A percentile compares a stretch with the other conserved stretches of the same genome.
phyloP scores from a whole-genome alignment of 208 protist genomes.

The Crithidia brevicula region DNA sequence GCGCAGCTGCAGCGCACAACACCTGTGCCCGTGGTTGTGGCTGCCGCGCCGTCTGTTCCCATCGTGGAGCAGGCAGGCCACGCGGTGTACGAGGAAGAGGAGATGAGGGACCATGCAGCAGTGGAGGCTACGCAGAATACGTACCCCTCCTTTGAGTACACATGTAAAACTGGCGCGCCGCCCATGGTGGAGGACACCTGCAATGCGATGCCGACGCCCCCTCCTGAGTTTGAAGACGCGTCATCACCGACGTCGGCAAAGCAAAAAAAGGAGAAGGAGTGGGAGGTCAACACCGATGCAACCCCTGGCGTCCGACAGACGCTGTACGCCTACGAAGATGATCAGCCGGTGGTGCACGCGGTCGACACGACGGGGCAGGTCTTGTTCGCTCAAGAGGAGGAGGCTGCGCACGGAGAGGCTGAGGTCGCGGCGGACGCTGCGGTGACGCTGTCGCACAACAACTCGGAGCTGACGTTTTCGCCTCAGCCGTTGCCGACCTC shows the following conservation, averaged over 20 bases:
- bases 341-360: background rate
- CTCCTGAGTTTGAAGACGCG: background rate
- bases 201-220: background rate
- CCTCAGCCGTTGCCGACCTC: constrained; percentile 13
- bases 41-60: too few relatives aligned
- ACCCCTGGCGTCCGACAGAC: background rate
- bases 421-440: background rate
- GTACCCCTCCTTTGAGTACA: background rate
- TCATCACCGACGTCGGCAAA: too few relatives aligned
- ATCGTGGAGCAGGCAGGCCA: too few relatives aligned
- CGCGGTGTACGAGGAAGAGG: too few relatives aligned
- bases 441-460: constrained; percentile 1
- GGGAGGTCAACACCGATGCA: constrained; percentile 9
- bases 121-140: background rate
- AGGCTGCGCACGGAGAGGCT: background rate
- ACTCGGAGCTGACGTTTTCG: constrained; percentile 4
- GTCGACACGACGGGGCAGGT: background rate
- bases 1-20: constrained; percentile 16
- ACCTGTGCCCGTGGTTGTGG: too few relatives aligned
- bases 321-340: constrained; percentile 5
- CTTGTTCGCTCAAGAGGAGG: background rate
- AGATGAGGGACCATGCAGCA: background rate
- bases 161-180: background rate
- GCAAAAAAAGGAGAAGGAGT: constrained; percentile 14
- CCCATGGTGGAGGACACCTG: background rate